Evolutionary conservation across 441 rosid genomes (phyloP).

Genomic region (Breynia disticha): DNA sequence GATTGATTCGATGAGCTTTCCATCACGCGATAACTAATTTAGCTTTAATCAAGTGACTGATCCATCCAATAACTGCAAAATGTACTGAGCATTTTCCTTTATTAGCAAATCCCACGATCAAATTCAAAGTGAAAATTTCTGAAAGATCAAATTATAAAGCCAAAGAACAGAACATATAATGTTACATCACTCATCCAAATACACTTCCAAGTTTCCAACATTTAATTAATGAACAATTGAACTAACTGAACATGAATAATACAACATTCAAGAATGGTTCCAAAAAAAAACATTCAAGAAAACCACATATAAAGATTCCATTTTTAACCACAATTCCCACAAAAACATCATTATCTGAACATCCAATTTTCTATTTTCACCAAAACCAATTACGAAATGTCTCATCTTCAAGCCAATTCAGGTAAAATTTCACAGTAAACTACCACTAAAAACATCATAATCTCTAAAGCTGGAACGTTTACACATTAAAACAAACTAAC

Average conservation of each 20-base stretch:
- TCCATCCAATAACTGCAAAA: conserved; percentile 13
- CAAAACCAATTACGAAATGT: too few relatives aligned
- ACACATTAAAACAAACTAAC: background rate
- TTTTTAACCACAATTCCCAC: background rate
- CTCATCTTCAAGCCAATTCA: too few relatives aligned
- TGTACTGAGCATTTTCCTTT: background rate
- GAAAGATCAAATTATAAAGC: too few relatives aligned
- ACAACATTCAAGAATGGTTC: too few relatives aligned
- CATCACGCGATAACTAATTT: conserved; percentile 17
- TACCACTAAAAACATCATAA: background rate
- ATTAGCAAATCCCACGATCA: background rate
- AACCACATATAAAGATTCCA: background rate
- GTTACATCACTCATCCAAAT: too few relatives aligned
- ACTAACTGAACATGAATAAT: background rate
- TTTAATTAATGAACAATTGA: background rate
- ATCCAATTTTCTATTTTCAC: background rate
- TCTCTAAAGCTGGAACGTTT: background rate
- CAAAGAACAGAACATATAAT: too few relatives aligned
- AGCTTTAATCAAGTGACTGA: conserved; percentile 3
- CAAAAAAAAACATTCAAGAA: too few relatives aligned
- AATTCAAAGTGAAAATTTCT: background rate
- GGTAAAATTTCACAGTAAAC: background rate
- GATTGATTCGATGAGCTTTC: conserved; percentile 30
- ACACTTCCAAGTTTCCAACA: too few relatives aligned
- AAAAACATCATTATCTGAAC: background rate